phyloP scores from a whole-genome alignment of 1,284 basidiomycete genomes.

The Coriolopsis trogii region DNA sequence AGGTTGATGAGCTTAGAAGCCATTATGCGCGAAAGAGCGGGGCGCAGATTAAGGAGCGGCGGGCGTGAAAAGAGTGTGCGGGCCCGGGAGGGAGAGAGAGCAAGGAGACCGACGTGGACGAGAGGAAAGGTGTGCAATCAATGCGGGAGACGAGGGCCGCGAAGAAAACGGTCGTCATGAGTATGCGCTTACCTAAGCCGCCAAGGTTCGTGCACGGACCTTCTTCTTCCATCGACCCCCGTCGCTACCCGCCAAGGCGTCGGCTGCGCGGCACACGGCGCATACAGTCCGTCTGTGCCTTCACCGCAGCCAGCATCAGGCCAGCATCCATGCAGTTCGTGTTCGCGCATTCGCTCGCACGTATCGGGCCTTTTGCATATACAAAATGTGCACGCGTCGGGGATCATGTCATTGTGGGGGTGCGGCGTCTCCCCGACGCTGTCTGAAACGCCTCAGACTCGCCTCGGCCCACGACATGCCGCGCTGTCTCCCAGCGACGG shows the following conservation, averaged over 20 bases:
- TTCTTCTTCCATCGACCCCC: neutral
- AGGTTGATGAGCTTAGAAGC: slow-evolving; percentile 59
- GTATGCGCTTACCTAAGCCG: slow-evolving; percentile 25
- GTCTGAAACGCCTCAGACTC: too few species aligned
- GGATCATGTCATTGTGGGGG: too few species aligned
- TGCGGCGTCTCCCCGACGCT: too few species aligned
- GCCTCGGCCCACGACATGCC: too few species aligned
- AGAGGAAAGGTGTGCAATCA: slow-evolving; percentile 17
- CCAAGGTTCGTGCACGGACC: slow-evolving; percentile 28
- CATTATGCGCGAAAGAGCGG: slow-evolving; percentile 47
- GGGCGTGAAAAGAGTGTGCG: slow-evolving; percentile 38
- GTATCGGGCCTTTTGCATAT: too few species aligned
- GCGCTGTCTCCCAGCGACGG: too few species aligned
- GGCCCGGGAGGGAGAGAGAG: slow-evolving; percentile 25
- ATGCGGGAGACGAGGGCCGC: slow-evolving; percentile 7
- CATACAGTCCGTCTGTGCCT: neutral
- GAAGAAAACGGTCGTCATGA: slow-evolving; percentile 24
- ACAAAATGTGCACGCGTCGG: too few species aligned
- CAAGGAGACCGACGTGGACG: slow-evolving; percentile 17
- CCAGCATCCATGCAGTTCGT: neutral
- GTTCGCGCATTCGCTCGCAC: too few species aligned
- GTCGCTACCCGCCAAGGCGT: slow-evolving; percentile 1
- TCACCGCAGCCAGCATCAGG: too few species aligned
- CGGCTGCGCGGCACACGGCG: neutral
- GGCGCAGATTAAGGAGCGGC: slow-evolving; percentile 25